A percentile compares a stretch with the other conserved stretches of the same genome.
These are phyloP conservation scores for Puccinellia tenuiflora DNA, from an alignment of 176 grass and related monocot species.

Conservation along the genomic window DNA sequence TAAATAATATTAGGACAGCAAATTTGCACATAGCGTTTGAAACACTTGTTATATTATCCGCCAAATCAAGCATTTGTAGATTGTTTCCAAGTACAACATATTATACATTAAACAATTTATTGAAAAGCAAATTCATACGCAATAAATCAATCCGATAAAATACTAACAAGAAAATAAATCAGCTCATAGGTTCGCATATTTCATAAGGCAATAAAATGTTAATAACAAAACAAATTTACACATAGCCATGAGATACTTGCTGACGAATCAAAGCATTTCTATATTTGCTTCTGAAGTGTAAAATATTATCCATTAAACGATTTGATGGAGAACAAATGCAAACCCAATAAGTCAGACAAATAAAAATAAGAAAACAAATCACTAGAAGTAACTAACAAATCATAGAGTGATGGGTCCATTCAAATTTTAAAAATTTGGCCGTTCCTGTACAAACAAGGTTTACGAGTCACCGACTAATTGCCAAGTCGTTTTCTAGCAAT, in stretches of 20 bases:
- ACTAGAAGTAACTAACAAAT: background rate
- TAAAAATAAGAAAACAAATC: background rate
- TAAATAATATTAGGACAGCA: no score
- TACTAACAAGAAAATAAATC: no score
- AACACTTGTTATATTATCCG: no score
- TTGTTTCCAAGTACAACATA: no score
- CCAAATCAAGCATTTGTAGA: no score
- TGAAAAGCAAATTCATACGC: no score
- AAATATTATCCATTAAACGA: background rate
- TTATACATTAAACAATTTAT: no score
- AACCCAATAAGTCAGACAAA: background rate
- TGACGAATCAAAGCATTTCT: background rate
- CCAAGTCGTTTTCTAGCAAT: no score
- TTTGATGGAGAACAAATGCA: background rate
- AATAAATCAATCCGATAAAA: no score
- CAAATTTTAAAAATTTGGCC: background rate
- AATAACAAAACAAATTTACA: background rate
- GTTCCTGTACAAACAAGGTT: no score
- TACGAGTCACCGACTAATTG: no score
- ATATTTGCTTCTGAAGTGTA: background rate
- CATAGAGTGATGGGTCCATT: background rate
- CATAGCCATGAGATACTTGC: background rate
- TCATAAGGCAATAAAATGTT: background rate
- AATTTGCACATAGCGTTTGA: no score
- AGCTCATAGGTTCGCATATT: background rate